phyloP scores from a whole-genome alignment of 2,329 filamentous ascomycete species.

The Fragosphaeria purpurea region DNA sequence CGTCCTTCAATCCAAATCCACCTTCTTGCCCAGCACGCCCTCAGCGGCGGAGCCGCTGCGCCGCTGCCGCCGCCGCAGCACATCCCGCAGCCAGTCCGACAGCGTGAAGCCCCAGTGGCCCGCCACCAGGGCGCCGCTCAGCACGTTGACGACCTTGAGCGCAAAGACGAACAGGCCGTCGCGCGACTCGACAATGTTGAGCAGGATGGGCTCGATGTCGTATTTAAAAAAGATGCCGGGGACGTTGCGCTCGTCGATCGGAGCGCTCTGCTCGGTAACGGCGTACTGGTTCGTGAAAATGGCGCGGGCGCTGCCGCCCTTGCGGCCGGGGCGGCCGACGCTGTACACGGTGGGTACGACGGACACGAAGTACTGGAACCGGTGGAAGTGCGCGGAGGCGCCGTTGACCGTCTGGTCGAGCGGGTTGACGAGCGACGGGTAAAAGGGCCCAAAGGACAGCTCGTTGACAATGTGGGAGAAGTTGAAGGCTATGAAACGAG shows the following conservation, averaged over 20 bases:
- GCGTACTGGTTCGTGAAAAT: constrained; percentile 97
- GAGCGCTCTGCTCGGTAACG: constrained; percentile 76
- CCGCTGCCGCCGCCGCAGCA: constrained; percentile 39
- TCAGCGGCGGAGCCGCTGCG: constrained; percentile 28
- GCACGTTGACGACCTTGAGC: constrained; percentile 79
- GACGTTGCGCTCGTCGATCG: constrained; percentile 58
- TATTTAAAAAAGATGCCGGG: constrained; percentile 98
- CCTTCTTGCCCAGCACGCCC: constrained; percentile 39
- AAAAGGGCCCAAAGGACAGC: constrained; percentile 94
- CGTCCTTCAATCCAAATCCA: neutral
- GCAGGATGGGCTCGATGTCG: constrained; percentile 89
- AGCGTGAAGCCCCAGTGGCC: constrained; percentile 90
- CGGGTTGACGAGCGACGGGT: constrained; percentile 85
- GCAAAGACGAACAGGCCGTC: constrained; percentile 64
- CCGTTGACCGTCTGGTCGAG: constrained; percentile 81
- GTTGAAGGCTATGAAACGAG: constrained; percentile 63
- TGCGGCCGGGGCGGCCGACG: constrained; percentile 34
- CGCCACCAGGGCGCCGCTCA: constrained; percentile 83
- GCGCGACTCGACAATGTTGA: constrained; percentile 75
- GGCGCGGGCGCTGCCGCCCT: constrained; percentile 41
- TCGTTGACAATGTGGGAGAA: constrained; percentile 96
- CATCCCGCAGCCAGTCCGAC: constrained; percentile 59
- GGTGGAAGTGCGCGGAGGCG: constrained; percentile 73
- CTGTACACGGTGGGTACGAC: constrained; percentile 92
- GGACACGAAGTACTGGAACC: constrained; percentile 96